phyloP scores from a whole-genome alignment of 306 rosid genomes.

The Biancaea sappan region DNA sequence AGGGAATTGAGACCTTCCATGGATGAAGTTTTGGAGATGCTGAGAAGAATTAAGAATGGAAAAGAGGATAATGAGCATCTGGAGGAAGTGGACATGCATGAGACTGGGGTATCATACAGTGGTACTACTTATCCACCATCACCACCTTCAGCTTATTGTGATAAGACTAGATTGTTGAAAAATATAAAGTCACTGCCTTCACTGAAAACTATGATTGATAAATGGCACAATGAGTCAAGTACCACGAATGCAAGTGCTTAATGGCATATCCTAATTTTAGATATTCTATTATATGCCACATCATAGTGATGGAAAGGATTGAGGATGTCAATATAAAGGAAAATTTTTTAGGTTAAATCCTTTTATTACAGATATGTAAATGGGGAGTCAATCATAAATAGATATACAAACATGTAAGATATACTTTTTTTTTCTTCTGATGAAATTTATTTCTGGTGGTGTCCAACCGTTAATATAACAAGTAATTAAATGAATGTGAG shows the following conservation, averaged over 20 bases:
- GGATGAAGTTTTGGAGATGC: conserved; percentile 57
- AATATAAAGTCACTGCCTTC: conserved; percentile 36
- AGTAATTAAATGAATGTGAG: too few relatives aligned
- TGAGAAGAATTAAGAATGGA: conserved; percentile 54
- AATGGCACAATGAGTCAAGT: conserved; percentile 42
- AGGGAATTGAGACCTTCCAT: conserved; percentile 72
- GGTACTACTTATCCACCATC: conserved; percentile 19
- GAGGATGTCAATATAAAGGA: too few relatives aligned
- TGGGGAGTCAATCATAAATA: too few relatives aligned
- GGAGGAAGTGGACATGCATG: conserved; percentile 30
- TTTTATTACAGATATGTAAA: too few relatives aligned
- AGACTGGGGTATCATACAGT: conserved; percentile 12
- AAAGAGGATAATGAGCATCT: conserved; percentile 25
- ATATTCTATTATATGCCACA: too few relatives aligned
- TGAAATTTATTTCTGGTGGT: too few relatives aligned
- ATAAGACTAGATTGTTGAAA: conserved; percentile 50
- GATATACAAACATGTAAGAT: too few relatives aligned
- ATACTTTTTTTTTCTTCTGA: too few relatives aligned
- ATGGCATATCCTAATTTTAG: too few relatives aligned
- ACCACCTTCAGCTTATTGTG: conserved; percentile 44
- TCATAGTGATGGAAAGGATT: too few relatives aligned
- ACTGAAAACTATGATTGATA: conserved; percentile 35
- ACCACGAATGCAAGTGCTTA: conserved; percentile 35
- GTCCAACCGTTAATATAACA: too few relatives aligned
- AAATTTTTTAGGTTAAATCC: too few relatives aligned